Percentiles rank a stretch among this genome's conserved stretches.
phyloP scores from a whole-genome alignment of 768 basidiomycete genomes.

The Exsudoporus frostii region DNA sequence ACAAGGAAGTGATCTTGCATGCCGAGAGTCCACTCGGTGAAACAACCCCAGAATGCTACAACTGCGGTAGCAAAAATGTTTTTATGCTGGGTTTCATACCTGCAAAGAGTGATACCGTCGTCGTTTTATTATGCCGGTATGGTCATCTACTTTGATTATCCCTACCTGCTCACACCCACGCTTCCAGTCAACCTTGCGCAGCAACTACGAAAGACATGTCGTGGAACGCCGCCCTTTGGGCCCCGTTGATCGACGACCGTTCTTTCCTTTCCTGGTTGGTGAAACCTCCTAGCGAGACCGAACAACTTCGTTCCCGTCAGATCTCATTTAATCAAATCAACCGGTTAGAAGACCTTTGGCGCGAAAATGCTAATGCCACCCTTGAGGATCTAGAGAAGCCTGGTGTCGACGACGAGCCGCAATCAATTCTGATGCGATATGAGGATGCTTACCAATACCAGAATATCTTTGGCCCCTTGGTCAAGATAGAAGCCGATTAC shows the following conservation, averaged over 20 bases:
- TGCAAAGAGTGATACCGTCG: slow-evolving; percentile 98
- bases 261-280: slow-evolving; percentile 99
- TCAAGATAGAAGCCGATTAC: slow-evolving; percentile 99
- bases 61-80: slow-evolving; percentile 98
- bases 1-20: slow-evolving; percentile 97
- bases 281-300: slow-evolving; percentile 93
- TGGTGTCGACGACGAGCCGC: slow-evolving; percentile 96
- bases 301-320: slow-evolving; percentile 93
- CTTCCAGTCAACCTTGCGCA: slow-evolving; percentile 88
- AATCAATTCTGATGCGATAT: slow-evolving; percentile 84
- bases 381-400: slow-evolving; percentile 97
- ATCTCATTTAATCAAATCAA: slow-evolving; percentile 98
- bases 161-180: not conserved
- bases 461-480: slow-evolving; percentile 97
- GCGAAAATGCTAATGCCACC: slow-evolving; percentile 91
- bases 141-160: slow-evolving; percentile 19
- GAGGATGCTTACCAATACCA: slow-evolving; percentile 99
- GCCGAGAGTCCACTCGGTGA: slow-evolving; percentile 94
- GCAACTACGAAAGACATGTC: slow-evolving; percentile 97
- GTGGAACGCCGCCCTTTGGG: slow-evolving; percentile 98
- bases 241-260: slow-evolving; percentile 96
- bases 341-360: slow-evolving; percentile 95
- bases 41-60: slow-evolving; percentile 98
- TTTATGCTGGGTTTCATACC: slow-evolving; percentile 99
- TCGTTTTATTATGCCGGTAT: slow-evolving; percentile 93